These are phyloP conservation scores for Stevia rebaudiana DNA, from an alignment of 140 eudicot genomes.

Conservation along the genomic window DNA sequence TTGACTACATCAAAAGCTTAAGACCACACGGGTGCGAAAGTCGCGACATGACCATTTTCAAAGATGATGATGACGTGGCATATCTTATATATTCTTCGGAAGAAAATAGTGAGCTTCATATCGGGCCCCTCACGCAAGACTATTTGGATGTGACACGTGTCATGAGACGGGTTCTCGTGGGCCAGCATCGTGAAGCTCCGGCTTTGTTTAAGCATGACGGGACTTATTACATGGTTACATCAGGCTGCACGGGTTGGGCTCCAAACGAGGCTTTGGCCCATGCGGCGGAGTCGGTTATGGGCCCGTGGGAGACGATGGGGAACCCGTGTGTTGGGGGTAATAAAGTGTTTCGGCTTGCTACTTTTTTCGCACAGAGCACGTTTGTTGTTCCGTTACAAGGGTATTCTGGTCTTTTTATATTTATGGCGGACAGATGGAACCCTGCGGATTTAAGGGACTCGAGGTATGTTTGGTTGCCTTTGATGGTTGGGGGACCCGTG, in stretches of 20 bases:
- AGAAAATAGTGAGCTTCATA: constrained; percentile 87
- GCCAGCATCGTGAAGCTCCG: constrained; percentile 95
- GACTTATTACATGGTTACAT: constrained; percentile 92
- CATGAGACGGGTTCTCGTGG: constrained; percentile 62
- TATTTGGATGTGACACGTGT: constrained; percentile 59
- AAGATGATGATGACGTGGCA: constrained; percentile 77
- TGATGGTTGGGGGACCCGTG: constrained; percentile 68
- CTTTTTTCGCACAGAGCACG: constrained; percentile 85
- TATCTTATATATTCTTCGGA: constrained; percentile 83
- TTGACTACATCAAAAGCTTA: constrained; percentile 60
- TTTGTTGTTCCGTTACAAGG: constrained; percentile 80
- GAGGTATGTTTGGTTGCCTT: constrained; percentile 87
- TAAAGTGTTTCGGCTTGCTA: constrained; percentile 57
- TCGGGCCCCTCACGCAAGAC: constrained; percentile 69
- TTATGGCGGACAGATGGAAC: constrained; percentile 97
- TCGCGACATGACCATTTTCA: constrained; percentile 92
- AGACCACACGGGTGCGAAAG: constrained; percentile 86
- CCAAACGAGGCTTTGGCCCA: constrained; percentile 93
- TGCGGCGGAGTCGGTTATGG: constrained; percentile 77
- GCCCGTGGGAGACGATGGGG: constrained; percentile 97
- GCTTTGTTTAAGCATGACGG: constrained; percentile 86
- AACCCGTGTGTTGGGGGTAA: constrained; percentile 91
- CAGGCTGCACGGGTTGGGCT: constrained; percentile 96
- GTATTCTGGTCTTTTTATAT: constrained; percentile 53
- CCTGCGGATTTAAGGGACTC: constrained; percentile 94